Base-by-base conservation (phyloP, 495 filamentous ascomycete species). In the Cenococcum geophilum region DNA sequence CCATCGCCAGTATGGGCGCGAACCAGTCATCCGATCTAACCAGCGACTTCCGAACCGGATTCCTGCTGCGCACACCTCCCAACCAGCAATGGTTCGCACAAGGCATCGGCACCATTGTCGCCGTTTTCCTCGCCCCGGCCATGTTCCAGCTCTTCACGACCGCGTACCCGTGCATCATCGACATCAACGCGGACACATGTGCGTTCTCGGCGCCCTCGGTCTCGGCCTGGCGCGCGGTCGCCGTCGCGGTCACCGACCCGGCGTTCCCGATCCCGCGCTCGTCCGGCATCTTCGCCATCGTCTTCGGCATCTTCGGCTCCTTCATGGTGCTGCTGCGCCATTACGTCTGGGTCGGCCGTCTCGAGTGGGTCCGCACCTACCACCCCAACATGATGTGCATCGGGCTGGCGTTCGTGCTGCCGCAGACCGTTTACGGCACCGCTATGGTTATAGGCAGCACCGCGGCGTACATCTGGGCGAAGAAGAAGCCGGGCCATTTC, bases 331-430 rank as follows among this genome's bases (percentile, higher is more conserved):
- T 85, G 27, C 40, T 86, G 64, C 76, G 83, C 49, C 81, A 85
- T 74, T 82, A 78, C 72, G 83, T 75, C 61, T 77, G 84, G 35
- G 75, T 76, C 21, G 79, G 81, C 32, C 59, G 70, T 34, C 75
- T 76, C n/a, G 81, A 77, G 59, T 83, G 81, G 74, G 79, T 80
- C 62, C 78, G 81, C 48, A 67, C 72, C 37, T 88, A 78, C 60
- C 76, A 86, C 20, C 85, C 85, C 49, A 88, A 87, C 77, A 85
- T 85, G 79, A 83, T 84, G 68, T 82, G 80, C 22, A 78, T 87
- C 45, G 83, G 80, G 8, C 73, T 87, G 36, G 80, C 84, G 2
- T 86, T 84, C 68, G 82, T 86, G 59, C 72, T 87, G n/a, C 76
- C 79, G 20, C 77, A 74, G 34, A 80, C 80, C 0, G 72, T 77